Conservation (phyloP, 2,329 filamentous ascomycete species). For the Aspergillus piperis region DNA sequence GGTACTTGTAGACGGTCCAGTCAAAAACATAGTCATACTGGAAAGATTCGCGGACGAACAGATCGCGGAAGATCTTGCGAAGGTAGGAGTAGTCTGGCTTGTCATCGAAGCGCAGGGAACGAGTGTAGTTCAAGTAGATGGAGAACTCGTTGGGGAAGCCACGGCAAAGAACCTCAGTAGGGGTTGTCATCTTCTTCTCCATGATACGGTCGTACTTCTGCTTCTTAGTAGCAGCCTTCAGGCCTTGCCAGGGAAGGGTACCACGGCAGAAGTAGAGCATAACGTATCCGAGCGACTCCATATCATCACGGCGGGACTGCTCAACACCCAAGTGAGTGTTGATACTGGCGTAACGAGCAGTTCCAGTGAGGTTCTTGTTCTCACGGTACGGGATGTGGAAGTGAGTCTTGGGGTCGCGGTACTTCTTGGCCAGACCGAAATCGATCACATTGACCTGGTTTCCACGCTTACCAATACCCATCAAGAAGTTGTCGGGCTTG, state of each 20-base stretch:
- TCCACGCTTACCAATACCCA: constrained; percentile 98
- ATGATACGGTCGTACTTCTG: constrained; percentile 99
- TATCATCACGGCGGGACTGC: constrained; percentile 98
- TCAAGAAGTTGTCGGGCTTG: constrained; percentile 99
- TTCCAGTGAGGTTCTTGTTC: constrained; percentile 99
- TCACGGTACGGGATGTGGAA: constrained; percentile 99
- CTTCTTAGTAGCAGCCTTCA: constrained; percentile 99
- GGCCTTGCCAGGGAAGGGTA: constrained; percentile 96
- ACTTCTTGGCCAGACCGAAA: constrained; percentile 99
- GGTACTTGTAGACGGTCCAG: constrained; percentile 99
- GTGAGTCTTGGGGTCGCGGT: constrained; percentile 98
- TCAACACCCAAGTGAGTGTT: constrained; percentile 98
- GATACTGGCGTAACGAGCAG: constrained; percentile 96
- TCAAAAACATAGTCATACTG: constrained; percentile 99
- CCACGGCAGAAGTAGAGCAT: constrained; percentile 99
- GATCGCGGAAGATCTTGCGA: constrained; percentile 99
- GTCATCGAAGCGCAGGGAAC: constrained; percentile 97
- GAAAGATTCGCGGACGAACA: constrained; percentile 98
- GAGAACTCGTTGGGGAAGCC: constrained; percentile 99
- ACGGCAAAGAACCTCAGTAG: constrained; percentile 96
- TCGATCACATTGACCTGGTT: constrained; percentile 99
- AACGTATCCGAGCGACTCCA: constrained; percentile 98
- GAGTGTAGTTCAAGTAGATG: constrained; percentile 99
- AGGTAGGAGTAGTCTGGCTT: constrained; percentile 99
- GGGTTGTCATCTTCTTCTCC: constrained; percentile 99